These are phyloP conservation scores for Phoenix dactylifera DNA, from an alignment of 176 grass and related monocot genomes.

Conservation along the genomic window DNA sequence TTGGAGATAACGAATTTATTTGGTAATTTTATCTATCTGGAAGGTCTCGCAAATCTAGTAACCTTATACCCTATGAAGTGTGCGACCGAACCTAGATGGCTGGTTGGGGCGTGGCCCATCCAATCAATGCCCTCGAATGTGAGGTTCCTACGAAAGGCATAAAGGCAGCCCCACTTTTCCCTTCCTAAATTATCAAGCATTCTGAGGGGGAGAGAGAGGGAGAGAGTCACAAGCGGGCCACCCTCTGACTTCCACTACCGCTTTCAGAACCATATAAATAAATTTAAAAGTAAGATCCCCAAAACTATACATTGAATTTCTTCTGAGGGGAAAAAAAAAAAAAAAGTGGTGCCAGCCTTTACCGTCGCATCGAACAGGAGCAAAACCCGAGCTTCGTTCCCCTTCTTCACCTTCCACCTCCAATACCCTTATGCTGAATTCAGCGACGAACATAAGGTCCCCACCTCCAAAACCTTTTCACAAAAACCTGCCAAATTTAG, in stretches of 20 bases:
- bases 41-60: too few species aligned
- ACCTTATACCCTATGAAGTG: too few species aligned
- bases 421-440: slow-evolving; percentile 24
- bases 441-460: not conserved
- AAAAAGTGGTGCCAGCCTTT: not conserved
- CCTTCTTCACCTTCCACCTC: slow-evolving; percentile 12
- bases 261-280: slow-evolving; percentile 17
- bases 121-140: too few species aligned
- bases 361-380: slow-evolving; percentile 25
- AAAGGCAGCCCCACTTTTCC: too few species aligned
- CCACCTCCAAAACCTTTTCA: slow-evolving; percentile 20
- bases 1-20: too few species aligned
- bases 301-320: slow-evolving; percentile 17
- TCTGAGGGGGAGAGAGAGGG: not conserved
- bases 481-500: slow-evolving; percentile 27
- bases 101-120: too few species aligned
- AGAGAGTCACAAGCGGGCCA: not conserved
- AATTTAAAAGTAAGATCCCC: slow-evolving; percentile 20
- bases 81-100: too few species aligned
- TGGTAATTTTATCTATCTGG: too few species aligned
- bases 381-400: slow-evolving; percentile 25
- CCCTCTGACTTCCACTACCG: slow-evolving; percentile 11
- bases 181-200: too few species aligned
- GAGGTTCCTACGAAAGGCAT: too few species aligned
- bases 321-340: slow-evolving; percentile 15